Evolutionary conservation across 2,329 filamentous ascomycete species (phyloP).

Genomic region (Aureobasidium melanogenum): DNA sequence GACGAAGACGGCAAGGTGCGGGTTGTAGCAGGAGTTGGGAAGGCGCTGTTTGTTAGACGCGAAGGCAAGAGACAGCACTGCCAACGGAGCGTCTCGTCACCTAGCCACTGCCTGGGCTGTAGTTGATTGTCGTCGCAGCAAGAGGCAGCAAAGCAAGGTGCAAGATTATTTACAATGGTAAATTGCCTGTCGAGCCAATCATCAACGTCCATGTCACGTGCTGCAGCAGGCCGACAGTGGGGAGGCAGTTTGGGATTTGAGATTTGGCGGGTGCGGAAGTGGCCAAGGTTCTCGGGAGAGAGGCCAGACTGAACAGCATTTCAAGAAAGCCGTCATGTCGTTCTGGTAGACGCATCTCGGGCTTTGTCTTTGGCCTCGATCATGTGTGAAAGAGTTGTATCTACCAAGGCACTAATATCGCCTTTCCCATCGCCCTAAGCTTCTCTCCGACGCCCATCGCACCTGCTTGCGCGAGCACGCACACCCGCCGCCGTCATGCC

Average conservation of each 20-base stretch:
- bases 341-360: neutral
- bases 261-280: neutral
- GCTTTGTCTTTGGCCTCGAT: neutral
- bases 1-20: conserved; percentile 9
- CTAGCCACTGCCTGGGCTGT: neutral
- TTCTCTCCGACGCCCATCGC: neutral
- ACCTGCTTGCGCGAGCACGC: neutral
- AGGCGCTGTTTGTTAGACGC: neutral
- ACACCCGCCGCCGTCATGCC: conserved; percentile 29
- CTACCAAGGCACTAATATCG: neutral
- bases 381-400: conserved; percentile 1
- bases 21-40: neutral
- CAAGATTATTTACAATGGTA: conserved; percentile 12
- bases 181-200: conserved; percentile 4
- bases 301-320: neutral
- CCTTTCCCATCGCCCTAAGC: neutral
- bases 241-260: neutral
- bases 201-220: conserved; percentile 8
- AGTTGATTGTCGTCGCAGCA: conserved; percentile 7
- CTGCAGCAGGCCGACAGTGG: neutral
- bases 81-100: conserved; percentile 3
- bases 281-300: neutral
- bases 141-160: conserved; percentile 9
- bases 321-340: neutral
- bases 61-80: neutral